These are phyloP conservation scores for Chrysanthemum lavandulifolium DNA, from an alignment of 129 eudicot species.

Conservation along the genomic window DNA sequence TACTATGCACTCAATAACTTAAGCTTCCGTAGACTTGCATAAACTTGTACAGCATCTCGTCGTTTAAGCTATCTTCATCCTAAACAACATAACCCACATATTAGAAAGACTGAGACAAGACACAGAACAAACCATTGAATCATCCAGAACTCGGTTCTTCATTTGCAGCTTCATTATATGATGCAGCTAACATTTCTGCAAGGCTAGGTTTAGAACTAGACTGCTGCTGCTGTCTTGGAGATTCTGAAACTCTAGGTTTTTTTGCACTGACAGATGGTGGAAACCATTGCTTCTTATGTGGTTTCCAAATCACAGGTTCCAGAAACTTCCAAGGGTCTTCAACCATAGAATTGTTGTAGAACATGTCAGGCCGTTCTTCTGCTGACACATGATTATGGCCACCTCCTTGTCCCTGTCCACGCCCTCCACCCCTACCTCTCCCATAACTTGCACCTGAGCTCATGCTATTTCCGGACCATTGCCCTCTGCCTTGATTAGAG, in stretches of 20 bases:
- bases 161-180: conserved; percentile 45
- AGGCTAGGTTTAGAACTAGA: conserved; percentile 57
- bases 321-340: conserved; percentile 87
- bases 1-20: neutral
- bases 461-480: conserved; percentile 31
- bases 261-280: conserved; percentile 46
- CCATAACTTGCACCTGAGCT: conserved; percentile 35
- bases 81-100: neutral
- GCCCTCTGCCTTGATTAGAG: conserved; percentile 49
- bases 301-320: conserved; percentile 60
- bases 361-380: conserved; percentile 49
- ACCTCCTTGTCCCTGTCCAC: conserved; percentile 43
- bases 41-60: neutral
- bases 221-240: conserved; percentile 24
- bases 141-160: conserved; percentile 25
- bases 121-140: neutral
- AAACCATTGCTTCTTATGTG: conserved; percentile 37
- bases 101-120: neutral
- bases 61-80: neutral
- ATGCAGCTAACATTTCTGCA: conserved; percentile 79
- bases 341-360: conserved; percentile 68
- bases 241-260: conserved; percentile 45
- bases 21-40: neutral
- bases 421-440: conserved; percentile 53
- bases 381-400: conserved; percentile 46